phyloP scores from a whole-genome alignment of 768 basidiomycete species.

The Pleurotus ostreatus region DNA sequence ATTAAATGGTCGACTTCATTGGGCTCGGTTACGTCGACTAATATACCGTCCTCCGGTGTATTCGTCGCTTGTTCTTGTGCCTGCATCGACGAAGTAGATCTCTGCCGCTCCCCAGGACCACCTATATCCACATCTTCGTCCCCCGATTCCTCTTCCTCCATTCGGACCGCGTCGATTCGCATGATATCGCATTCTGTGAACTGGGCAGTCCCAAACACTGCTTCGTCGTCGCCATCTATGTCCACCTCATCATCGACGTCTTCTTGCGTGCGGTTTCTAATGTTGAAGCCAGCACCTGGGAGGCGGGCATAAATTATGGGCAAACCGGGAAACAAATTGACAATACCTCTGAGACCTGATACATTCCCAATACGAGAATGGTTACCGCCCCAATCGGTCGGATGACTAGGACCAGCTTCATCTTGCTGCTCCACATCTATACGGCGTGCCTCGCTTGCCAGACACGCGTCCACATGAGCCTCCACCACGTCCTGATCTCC shows the following conservation, averaged over 20 bases:
- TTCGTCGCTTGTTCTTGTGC: too few relatives aligned
- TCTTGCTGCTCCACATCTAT: conserved; percentile 39
- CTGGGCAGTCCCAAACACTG: conserved; percentile 62
- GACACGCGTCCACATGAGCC: conserved; percentile 79
- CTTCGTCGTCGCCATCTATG: conserved; percentile 73
- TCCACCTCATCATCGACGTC: conserved; percentile 82
- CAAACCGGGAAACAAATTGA: not conserved
- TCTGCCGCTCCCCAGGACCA: conserved; percentile 32
- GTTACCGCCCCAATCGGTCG: conserved; percentile 22
- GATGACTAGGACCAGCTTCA: conserved; percentile 24
- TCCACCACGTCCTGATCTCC: conserved; percentile 74
- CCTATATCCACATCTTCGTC: conserved; percentile 42
- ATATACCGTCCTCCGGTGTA: conserved; percentile 23
- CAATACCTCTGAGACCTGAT: conserved; percentile 43
- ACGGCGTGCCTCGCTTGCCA: conserved; percentile 48
- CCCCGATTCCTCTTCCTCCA: conserved; percentile 36
- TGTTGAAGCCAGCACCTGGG: conserved; percentile 71
- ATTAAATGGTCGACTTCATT: conserved; percentile 49
- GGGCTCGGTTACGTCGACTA: conserved; percentile 35
- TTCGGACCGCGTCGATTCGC: conserved; percentile 19
- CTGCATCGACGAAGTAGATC: too few relatives aligned
- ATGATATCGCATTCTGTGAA: conserved; percentile 75
- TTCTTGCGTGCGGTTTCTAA: conserved; percentile 47
- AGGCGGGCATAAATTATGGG: not conserved
- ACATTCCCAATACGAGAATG: conserved; percentile 31